A percentile compares a stretch with the other conserved stretches of the same genome.
Conservation (phyloP, 2,329 filamentous ascomycete genomes). For the Fusarium sp. region DNA sequence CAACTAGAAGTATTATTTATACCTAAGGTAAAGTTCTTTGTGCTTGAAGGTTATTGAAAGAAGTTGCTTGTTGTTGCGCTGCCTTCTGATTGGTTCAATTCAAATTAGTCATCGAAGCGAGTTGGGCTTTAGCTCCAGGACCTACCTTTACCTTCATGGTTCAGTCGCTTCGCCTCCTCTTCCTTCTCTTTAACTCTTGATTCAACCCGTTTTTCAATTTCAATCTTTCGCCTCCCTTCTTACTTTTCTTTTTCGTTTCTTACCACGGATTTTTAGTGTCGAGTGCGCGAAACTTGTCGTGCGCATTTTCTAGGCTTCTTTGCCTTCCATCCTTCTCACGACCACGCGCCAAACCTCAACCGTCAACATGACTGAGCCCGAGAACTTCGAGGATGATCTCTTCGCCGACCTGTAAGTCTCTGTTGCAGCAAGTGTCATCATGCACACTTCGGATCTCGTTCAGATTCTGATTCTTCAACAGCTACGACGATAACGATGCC, state of each 20-base stretch:
- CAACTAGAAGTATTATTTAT: background rate
- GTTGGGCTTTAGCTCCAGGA: conserved; percentile 33
- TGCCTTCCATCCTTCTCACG: conserved; percentile 11
- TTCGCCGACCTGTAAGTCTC: conserved; percentile 88
- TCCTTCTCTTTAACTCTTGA: conserved; percentile 22
- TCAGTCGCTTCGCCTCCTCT: conserved; percentile 29
- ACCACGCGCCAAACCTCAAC: conserved; percentile 14
- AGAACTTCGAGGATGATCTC: conserved; percentile 91
- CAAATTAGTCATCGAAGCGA: conserved; percentile 36
- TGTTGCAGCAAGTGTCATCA: background rate
- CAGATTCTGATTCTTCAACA: conserved; percentile 46
- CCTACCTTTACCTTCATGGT: conserved; percentile 26
- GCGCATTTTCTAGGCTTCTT: conserved; percentile 12
- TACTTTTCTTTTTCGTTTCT: background rate
- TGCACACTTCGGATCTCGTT: background rate
- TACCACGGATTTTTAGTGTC: background rate
- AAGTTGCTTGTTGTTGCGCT: conserved; percentile 14
- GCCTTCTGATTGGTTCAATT: conserved; percentile 21
- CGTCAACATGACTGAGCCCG: conserved; percentile 77
- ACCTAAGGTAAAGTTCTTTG: background rate
- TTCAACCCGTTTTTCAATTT: conserved; percentile 4
- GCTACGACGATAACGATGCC: conserved; percentile 73
- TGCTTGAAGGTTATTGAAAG: background rate
- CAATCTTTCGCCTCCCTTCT: background rate
- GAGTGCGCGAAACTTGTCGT: background rate